A percentile compares a stretch with the other conserved stretches of the same genome.
Evolutionary conservation across 2,329 filamentous ascomycete genomes (phyloP).

Genomic region (Chaetomiaceae sp.): DNA sequence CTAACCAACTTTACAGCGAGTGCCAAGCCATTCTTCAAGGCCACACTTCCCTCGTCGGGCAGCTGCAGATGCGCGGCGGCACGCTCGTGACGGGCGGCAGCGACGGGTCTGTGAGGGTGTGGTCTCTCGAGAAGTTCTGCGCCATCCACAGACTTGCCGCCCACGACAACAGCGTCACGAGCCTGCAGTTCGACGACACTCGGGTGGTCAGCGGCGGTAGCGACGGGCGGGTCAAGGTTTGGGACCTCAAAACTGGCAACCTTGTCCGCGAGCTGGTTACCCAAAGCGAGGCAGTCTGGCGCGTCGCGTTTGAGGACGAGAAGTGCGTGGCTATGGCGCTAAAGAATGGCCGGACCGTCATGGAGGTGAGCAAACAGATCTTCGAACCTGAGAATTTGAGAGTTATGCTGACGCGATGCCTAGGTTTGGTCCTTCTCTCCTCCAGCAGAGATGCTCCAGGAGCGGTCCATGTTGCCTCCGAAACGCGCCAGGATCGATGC

Average conservation of each 20-base stretch:
- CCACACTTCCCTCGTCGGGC: conserved; percentile 93
- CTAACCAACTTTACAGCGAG: conserved; percentile 46
- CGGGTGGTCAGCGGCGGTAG: conserved; percentile 93
- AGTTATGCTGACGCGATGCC: conserved; percentile 28
- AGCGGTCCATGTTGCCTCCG: conserved; percentile 48
- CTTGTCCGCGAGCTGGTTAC: conserved; percentile 87
- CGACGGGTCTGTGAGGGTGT: conserved; percentile 92
- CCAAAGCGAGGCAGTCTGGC: conserved; percentile 92
- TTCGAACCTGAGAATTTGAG: too few species aligned
- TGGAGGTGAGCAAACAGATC: conserved; percentile 77
- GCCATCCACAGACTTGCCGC: conserved; percentile 92
- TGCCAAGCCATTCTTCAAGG: conserved; percentile 91
- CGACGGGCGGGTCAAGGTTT: conserved; percentile 97
- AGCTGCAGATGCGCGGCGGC: conserved; percentile 91
- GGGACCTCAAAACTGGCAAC: conserved; percentile 89
- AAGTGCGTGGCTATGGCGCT: conserved; percentile 96
- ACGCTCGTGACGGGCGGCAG: conserved; percentile 94
- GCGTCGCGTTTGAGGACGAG: conserved; percentile 96
- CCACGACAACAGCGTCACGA: conserved; percentile 97
- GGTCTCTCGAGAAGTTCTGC: conserved; percentile 86
- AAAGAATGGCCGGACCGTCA: conserved; percentile 79
- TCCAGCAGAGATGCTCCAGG: conserved; percentile 62
- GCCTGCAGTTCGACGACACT: conserved; percentile 92
- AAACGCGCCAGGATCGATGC: conserved; percentile 42
- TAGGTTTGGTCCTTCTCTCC: conserved; percentile 96